These are phyloP conservation scores for Aspergillus diversus DNA, from an alignment of 495 filamentous ascomycete genomes.

Conservation along the genomic window DNA sequence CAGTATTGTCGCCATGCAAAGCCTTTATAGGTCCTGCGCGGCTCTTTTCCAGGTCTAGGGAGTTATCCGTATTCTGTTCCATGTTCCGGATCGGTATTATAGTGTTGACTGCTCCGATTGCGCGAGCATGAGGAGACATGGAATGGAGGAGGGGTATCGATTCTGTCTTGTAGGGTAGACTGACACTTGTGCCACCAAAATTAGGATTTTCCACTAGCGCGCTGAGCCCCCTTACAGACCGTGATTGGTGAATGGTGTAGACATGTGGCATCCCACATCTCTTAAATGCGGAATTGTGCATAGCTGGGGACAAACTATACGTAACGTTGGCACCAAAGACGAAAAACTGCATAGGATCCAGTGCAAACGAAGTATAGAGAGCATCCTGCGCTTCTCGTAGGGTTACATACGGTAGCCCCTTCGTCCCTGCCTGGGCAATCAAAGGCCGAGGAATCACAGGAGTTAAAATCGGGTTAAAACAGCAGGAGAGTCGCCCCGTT, in stretches of 20 bases:
- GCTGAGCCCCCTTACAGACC: constrained; percentile 66
- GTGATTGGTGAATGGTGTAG: constrained; percentile 68
- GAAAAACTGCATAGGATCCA: constrained; percentile 54
- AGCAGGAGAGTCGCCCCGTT: constrained; percentile 64
- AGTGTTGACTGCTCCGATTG: constrained; percentile 80
- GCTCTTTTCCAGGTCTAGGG: constrained; percentile 59
- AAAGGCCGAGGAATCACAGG: constrained; percentile 55
- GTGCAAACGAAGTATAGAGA: constrained; percentile 57
- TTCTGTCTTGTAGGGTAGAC: constrained; percentile 75
- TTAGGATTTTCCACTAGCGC: constrained; percentile 63
- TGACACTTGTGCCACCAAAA: constrained; percentile 76
- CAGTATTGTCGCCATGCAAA: constrained; percentile 81
- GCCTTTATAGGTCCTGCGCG: constrained; percentile 63
- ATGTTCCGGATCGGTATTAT: constrained; percentile 69
- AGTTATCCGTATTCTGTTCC: constrained; percentile 49
- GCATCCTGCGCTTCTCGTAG: constrained; percentile 44
- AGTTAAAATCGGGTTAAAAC: constrained; percentile 66
- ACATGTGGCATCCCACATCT: constrained; percentile 72
- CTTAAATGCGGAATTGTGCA: constrained; percentile 77
- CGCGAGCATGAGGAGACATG: constrained; percentile 72
- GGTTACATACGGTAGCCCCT: constrained; percentile 46
- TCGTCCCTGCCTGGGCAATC: constrained; percentile 24
- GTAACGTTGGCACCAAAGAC: constrained; percentile 49
- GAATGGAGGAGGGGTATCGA: constrained; percentile 69
- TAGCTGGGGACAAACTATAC: constrained; percentile 50